Base-by-base conservation (phyloP, 2,329 filamentous ascomycete species). In the Botrytis fabae region DNA sequence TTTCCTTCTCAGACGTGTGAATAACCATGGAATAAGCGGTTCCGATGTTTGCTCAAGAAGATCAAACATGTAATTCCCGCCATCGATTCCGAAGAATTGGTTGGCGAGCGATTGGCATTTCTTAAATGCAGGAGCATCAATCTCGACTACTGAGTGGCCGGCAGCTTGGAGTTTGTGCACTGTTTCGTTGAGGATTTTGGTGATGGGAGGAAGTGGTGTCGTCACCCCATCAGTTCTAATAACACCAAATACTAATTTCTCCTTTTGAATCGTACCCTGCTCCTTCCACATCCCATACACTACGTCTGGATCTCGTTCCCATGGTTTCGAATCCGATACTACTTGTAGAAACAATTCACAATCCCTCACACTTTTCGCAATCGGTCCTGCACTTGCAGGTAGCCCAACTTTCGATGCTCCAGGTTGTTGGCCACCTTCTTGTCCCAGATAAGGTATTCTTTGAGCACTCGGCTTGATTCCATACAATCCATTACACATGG, bases 121-220 rank as follows among this genome's bases (percentile, higher is more conserved):
- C 5, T 85, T 84, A 70, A 91, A 85, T 5, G 86, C 78, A 0
- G 86, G 85, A 9, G 88, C 84, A 18, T 87, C 83, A 65, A 92
- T 83, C 25, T 91, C 87, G 0, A 91, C 82, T 2, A 90, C 84
- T 63, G 88, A 84, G n/a, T 91, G 81, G 0, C 85, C 85, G 5
- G 81, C 60, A 77, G 82, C 78, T 80, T 83, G 54, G 73, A 88
- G 70, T 10, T 76, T 78, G 18, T 77, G 75, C 0, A 83, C 82
- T 0, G 85, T 83, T 74, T 87, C 85, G 14, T 85, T 82, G 10
- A 88, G 77, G 1, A 86, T 76, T 16, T 81, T 80, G 4, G 78
- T 76, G 40, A 89, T 83, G 0, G 86, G 86, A 20, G 87, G 87
- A 40, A 87, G 83, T 8, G 87, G 87, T 6, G 83, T 82, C 7